Base-by-base conservation (phyloP, 2,329 filamentous ascomycete species). In the Fusarium pilosicola region DNA sequence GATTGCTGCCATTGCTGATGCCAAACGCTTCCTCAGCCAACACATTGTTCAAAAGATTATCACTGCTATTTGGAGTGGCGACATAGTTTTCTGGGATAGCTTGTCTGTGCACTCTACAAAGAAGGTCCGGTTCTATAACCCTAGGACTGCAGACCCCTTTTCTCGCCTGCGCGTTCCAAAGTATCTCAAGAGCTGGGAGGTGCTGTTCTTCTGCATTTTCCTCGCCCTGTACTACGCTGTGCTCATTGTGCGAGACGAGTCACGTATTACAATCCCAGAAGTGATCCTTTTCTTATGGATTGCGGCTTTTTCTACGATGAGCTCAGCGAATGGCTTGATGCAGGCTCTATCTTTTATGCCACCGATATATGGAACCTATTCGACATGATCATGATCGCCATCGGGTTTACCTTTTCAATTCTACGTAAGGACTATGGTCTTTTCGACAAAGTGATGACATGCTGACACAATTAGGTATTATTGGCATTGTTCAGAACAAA, bases 261-360 rank as follows among this genome's bases (percentile, higher is more conserved):
- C 86, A 24, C 85, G 86, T 34, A 89, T 97, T 60, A 94, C 92
- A 0, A 79, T 86, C 0, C 85, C 91, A 24, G 95, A 98, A 80
- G 83, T 92, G 5, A 79, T 94, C 22, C 88, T 98, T 46, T 96
- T 96, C 79, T 82, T 97, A 57, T 97, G 94, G 93, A 92, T 97
- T 75, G 91, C 91, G 9, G 93, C 94, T 13, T 97, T 97, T 90
- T 93, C 44, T 97, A 96, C 78, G 95, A 97, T 75, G 95, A 95
- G 82, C 85, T 96, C 65, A 93, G 92, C 76, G 94, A 97, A 77
- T 94, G 94, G 84, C 88, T 91, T 59, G 94, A 98, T 83, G 94
- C 95, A 2, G 95, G 95, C 0, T 92, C 94, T 38, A 89, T 95
- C 42, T 97, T 97, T 78, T 97, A 97, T 78, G 89, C 92, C 10